These are phyloP conservation scores for Globisporangium ultimum DNA, from an alignment of 352 stramenopile genomes.

Conservation along the genomic window DNA sequence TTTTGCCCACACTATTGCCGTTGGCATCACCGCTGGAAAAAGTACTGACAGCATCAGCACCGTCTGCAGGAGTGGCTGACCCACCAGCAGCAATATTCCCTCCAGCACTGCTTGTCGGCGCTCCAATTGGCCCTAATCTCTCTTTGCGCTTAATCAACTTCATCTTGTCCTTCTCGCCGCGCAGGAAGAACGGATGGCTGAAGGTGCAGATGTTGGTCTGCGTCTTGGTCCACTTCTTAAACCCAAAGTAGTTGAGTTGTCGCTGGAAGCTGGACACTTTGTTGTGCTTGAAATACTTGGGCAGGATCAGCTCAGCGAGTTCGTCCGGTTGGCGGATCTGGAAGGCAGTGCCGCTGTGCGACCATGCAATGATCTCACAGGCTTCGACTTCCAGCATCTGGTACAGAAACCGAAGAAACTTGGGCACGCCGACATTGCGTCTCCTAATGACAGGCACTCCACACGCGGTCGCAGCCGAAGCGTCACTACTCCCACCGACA, in stretches of 20 bases:
- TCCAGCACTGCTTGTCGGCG: too few species aligned
- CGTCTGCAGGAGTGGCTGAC: too few species aligned
- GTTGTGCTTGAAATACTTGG: slow-evolving; percentile 80
- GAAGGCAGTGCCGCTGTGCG: slow-evolving; percentile 64
- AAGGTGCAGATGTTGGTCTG: slow-evolving; percentile 76
- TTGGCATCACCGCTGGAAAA: not conserved
- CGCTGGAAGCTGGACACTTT: slow-evolving; percentile 78
- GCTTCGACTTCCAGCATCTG: slow-evolving; percentile 71
- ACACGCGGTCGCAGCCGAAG: too few species aligned
- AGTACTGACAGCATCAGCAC: not conserved
- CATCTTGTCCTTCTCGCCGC: slow-evolving; percentile 57
- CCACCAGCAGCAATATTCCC: too few species aligned
- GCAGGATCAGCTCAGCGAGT: slow-evolving; percentile 52
- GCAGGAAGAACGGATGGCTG: slow-evolving; percentile 65
- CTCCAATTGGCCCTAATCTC: slow-evolving; percentile 12
- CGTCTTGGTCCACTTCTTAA: slow-evolving; percentile 83
- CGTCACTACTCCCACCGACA: too few species aligned
- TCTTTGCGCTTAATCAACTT: slow-evolving; percentile 79
- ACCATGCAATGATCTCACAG: slow-evolving; percentile 54
- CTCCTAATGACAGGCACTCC: slow-evolving; percentile 22
- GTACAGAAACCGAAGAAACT: slow-evolving; percentile 67
- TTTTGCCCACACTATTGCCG: slow-evolving; percentile 2
- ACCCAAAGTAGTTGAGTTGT: slow-evolving; percentile 80
- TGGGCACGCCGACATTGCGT: slow-evolving; percentile 64
- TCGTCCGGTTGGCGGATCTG: slow-evolving; percentile 64